Base-by-base conservation (phyloP, 2,329 filamentous ascomycete genomes). In the Neospermospora avenae region DNA sequence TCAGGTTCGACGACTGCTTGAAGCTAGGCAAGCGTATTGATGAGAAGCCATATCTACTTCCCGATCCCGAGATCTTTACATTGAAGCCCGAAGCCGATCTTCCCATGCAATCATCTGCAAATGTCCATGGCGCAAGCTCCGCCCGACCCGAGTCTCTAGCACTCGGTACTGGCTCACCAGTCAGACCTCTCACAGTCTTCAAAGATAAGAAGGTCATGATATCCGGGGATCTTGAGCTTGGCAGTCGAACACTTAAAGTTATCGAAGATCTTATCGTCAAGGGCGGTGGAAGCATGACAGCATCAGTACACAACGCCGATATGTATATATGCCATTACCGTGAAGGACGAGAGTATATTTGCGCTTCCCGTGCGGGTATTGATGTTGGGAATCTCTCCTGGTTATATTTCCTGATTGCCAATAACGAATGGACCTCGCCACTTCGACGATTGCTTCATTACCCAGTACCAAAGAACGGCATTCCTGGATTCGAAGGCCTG, bases 1-100 rank as follows among this genome's bases (percentile, higher is more conserved):
- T 39, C 63, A 93, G 90, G 92, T 97, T 99, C 71, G 93, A 98
- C 68, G 93, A 97, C 73, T 99, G 95, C 75, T 84, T 99, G 67
- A 95, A 90, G 74, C 84, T 99, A 28, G 93, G 93, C 53, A 93
- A 91, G 74, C 86, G 90, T 61, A 97, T 99, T 67, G 89, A 91
- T 67, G 95, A 99, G 73, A 78, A 80, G 6, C 95, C 95, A 0
- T 99, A 99, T 71, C 77, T 84, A 20, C 81, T 98, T 1, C 95
- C 95, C 1, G 81, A 98, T 65, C 90, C 95, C 1, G 91, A 96
- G 65, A 89, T 96, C 35, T 78, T 96, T n/a, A 80, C 78, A 41
- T 79, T 78, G 45, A 76, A 78, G 6, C 76, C 83, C 20, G 80
- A 86, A 61, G 82, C 84, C 52, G 76, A 79, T 3, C 75, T 88